These are phyloP conservation scores for Leucocoprinus birnbaumii DNA, from an alignment of 768 basidiomycete genomes.

Conservation along the genomic window DNA sequence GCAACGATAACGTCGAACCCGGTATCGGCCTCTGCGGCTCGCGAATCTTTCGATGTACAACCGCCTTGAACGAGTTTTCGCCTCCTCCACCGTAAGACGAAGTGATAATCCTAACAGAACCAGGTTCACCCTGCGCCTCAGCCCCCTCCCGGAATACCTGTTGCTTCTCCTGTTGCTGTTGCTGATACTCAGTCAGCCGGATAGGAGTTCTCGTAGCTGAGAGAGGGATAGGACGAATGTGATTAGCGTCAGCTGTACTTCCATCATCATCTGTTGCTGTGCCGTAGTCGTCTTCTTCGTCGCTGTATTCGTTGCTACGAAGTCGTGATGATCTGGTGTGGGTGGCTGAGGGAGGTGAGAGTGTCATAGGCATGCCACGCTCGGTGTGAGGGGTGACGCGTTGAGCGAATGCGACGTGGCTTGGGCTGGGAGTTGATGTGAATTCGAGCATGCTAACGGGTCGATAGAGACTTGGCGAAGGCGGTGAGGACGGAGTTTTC, in stretches of 20 bases:
- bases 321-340: too few relatives aligned
- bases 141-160: too few relatives aligned
- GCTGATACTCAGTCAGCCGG: too few relatives aligned
- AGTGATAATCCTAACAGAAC: conserved; percentile 15
- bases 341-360: too few relatives aligned
- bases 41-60: conserved; percentile 54
- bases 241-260: neutral
- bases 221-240: too few relatives aligned
- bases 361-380: conserved; percentile 33
- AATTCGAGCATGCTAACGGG: conserved; percentile 37
- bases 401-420: conserved; percentile 31
- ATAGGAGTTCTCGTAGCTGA: too few relatives aligned
- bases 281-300: conserved; percentile 1
- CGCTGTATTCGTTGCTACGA: too few relatives aligned
- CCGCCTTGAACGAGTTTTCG: conserved; percentile 42
- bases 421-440: conserved; percentile 21
- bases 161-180: too few relatives aligned
- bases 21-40: too few relatives aligned
- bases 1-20: conserved; percentile 8
- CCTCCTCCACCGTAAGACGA: conserved; percentile 13
- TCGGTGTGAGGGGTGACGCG: conserved; percentile 34
- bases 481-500: neutral
- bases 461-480: conserved; percentile 11
- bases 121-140: conserved; percentile 9
- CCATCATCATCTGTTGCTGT: neutral